These are phyloP conservation scores for Leccinum solheimii DNA, from an alignment of 1,284 basidiomycete genomes.

Conservation along the genomic window DNA sequence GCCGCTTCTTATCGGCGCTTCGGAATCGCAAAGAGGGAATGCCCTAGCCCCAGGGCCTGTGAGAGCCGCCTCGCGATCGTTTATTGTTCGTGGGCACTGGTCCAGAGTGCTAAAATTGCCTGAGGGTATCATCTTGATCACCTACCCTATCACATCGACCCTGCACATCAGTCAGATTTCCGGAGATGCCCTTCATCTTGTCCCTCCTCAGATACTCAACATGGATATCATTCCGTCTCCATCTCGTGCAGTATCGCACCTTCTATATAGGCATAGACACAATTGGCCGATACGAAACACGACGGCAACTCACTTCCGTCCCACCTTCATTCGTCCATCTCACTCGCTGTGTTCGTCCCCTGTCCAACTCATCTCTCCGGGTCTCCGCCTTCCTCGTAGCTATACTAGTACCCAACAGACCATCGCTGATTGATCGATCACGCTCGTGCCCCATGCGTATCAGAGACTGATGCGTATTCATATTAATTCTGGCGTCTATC, in stretches of 20 bases:
- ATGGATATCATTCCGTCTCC: slow-evolving; percentile 28
- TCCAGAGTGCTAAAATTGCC: slow-evolving; percentile 25
- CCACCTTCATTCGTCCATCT: slow-evolving; percentile 1
- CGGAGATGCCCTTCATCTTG: slow-evolving; percentile 31
- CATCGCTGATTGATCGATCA: slow-evolving; percentile 21
- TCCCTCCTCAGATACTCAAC: slow-evolving; percentile 15
- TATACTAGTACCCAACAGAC: not conserved
- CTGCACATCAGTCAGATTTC: slow-evolving; percentile 37
- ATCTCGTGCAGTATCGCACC: slow-evolving; percentile 24
- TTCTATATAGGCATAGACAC: slow-evolving; percentile 17
- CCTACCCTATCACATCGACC: slow-evolving; percentile 40
- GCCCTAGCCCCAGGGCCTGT: slow-evolving; percentile 27
- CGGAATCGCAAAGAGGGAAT: slow-evolving; percentile 19
- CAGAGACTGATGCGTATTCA: slow-evolving; percentile 10
- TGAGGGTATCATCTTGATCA: slow-evolving; percentile 37
- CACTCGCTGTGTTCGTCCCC: slow-evolving; percentile 1
- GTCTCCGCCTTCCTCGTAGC: not conserved
- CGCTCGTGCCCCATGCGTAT: slow-evolving; percentile 7
- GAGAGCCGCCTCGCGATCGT: slow-evolving; percentile 20
- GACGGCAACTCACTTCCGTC: slow-evolving; percentile 14
- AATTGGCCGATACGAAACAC: slow-evolving; percentile 25
- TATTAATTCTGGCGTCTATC: slow-evolving; percentile 10
- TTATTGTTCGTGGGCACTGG: slow-evolving; percentile 16
- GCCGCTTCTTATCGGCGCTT: slow-evolving; percentile 12
- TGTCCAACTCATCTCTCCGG: not conserved